Evolutionary conservation across 441 rosid species (phyloP).

Genomic region (Isatis lusitanica): DNA sequence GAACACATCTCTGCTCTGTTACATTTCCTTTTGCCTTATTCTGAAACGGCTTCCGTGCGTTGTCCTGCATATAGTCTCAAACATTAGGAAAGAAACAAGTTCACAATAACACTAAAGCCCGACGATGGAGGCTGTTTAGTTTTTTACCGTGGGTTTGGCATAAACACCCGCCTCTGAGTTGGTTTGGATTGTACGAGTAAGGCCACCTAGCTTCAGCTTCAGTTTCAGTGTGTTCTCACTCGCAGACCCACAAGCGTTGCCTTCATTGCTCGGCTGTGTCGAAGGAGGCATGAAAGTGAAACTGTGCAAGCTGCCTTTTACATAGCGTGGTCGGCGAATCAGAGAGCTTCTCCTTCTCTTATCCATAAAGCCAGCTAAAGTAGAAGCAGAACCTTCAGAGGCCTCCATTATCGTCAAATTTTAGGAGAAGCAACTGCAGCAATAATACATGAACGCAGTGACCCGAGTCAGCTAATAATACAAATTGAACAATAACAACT

Average conservation of each 20-base stretch:
- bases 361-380: slow-evolving; percentile 37
- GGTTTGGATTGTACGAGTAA: slow-evolving; percentile 62
- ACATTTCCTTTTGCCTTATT: slow-evolving; percentile 40
- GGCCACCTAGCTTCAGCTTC: slow-evolving; percentile 82
- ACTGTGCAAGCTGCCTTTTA: slow-evolving; percentile 28
- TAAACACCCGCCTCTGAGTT: slow-evolving; percentile 36
- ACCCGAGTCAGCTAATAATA: neutral
- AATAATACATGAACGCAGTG: slow-evolving; percentile 8
- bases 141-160: slow-evolving; percentile 10
- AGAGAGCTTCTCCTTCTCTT: slow-evolving; percentile 63
- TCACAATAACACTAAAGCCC: neutral
- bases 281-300: slow-evolving; percentile 37
- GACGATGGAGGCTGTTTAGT: no score
- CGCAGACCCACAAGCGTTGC: slow-evolving; percentile 34
- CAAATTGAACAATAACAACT: neutral
- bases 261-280: slow-evolving; percentile 36
- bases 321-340: slow-evolving; percentile 55
- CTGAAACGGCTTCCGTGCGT: slow-evolving; percentile 8
- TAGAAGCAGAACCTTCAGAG: slow-evolving; percentile 36
- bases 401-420: slow-evolving; percentile 45
- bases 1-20: slow-evolving; percentile 37
- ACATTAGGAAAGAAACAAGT: slow-evolving; percentile 5
- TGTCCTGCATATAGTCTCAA: slow-evolving; percentile 35
- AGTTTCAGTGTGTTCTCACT: slow-evolving; percentile 63
- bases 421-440: slow-evolving; percentile 5